phyloP scores from a whole-genome alignment of 148 eudicot genomes.

The Rhododendron williamsianum region DNA sequence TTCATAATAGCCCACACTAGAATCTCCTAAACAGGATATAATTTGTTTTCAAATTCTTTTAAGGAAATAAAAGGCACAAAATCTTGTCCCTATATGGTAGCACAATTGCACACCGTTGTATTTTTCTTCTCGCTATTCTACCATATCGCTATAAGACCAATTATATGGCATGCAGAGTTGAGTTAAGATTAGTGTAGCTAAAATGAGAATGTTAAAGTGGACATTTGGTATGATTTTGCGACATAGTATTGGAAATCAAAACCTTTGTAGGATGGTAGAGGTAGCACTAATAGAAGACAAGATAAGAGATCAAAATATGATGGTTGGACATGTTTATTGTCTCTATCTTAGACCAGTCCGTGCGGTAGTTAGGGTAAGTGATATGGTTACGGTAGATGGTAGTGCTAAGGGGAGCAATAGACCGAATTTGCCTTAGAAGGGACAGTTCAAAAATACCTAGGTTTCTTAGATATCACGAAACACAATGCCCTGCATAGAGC shows the following conservation, averaged over 20 bases:
- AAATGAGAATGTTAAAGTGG: not conserved
- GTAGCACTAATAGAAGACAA: not conserved
- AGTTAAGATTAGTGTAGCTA: not conserved
- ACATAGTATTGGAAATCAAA: not conserved
- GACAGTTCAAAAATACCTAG: not conserved
- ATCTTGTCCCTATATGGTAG: not conserved
- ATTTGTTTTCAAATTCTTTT: not conserved
- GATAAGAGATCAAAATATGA: not conserved
- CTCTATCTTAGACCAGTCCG: not conserved
- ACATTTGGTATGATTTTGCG: not conserved
- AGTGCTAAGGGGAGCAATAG: not conserved
- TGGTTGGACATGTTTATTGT: not conserved
- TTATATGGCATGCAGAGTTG: not conserved
- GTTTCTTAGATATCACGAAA: not conserved
- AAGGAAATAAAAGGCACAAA: not conserved
- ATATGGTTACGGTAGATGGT: not conserved
- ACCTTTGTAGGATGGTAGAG: not conserved
- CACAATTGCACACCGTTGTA: not conserved
- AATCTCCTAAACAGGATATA: not conserved
- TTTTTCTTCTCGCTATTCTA: not conserved
- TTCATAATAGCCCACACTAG: not conserved
- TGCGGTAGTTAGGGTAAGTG: not conserved
- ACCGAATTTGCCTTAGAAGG: not conserved
- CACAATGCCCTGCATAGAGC: not conserved
- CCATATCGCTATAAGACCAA: not conserved